Conservation (phyloP, 1,139 yeast genomes). For the Chernovozyma sophiae-reginae region DNA sequence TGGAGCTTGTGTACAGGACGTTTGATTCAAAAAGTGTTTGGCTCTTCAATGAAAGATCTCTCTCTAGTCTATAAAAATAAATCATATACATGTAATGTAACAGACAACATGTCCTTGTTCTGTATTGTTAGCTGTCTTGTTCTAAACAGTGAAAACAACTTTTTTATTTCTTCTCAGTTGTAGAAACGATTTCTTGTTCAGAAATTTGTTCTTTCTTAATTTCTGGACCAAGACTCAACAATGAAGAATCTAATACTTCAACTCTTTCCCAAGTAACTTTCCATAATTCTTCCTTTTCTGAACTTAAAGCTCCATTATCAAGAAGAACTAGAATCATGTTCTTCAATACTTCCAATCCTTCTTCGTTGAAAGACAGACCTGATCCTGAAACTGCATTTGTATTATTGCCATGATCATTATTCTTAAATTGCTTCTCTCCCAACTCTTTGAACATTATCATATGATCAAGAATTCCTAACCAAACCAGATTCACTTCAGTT, state of each 20-base stretch:
- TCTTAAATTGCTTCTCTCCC: slow-evolving; percentile 9
- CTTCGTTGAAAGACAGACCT: slow-evolving; percentile 37
- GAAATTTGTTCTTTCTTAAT: neutral
- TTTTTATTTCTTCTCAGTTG: too few relatives aligned
- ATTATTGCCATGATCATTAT: neutral
- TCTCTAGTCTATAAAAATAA: too few relatives aligned
- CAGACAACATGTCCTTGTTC: too few relatives aligned
- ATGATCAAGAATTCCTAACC: slow-evolving; percentile 36
- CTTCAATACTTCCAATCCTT: slow-evolving; percentile 60
- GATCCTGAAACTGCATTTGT: neutral
- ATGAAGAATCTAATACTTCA: slow-evolving; percentile 40
- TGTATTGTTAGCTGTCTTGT: too few relatives aligned
- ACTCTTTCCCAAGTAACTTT: slow-evolving; percentile 40
- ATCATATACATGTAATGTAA: too few relatives aligned
- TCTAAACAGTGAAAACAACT: too few relatives aligned
- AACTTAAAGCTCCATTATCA: slow-evolving; percentile 20
- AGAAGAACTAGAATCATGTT: slow-evolving; percentile 47
- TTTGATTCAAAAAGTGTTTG: too few relatives aligned
- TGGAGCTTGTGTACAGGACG: too few relatives aligned
- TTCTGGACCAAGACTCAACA: slow-evolving; percentile 1
- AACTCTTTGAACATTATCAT: slow-evolving; percentile 26
- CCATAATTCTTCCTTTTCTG: slow-evolving; percentile 26
- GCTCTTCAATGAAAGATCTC: too few relatives aligned
- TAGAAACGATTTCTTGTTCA: neutral
- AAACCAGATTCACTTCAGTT: slow-evolving; percentile 23